Evolutionary conservation across 352 stramenopile genomes (phyloP).

Genomic region (Phytopythium montanum): DNA sequence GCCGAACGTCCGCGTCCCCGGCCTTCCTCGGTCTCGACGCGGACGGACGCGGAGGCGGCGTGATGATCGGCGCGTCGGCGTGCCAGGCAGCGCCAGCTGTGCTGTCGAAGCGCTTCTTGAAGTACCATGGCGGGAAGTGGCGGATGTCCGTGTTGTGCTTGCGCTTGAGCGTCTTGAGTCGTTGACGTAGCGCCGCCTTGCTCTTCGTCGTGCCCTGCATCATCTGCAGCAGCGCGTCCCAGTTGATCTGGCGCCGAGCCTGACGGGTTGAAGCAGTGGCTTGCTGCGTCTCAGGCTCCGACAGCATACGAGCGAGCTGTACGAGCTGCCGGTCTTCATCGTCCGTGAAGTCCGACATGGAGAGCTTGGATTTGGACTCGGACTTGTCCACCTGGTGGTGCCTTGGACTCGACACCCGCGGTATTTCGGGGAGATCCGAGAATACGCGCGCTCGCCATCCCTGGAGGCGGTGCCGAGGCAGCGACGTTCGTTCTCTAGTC

Average conservation of each 20-base stretch:
- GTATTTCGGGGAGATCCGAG: neutral
- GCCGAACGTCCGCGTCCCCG: neutral
- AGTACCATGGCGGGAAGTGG: conserved; percentile 39
- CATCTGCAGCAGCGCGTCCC: conserved; percentile 21
- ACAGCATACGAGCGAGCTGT: conserved; percentile 26
- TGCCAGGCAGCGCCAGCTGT: neutral
- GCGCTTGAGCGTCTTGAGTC: conserved; percentile 57
- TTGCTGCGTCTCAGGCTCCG: neutral
- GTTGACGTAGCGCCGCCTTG: conserved; percentile 37
- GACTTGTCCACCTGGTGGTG: no score
- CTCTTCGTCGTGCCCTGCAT: conserved; percentile 27
- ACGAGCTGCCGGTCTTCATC: conserved; percentile 53
- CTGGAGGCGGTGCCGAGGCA: no score
- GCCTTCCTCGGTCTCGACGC: neutral
- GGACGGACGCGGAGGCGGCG: neutral
- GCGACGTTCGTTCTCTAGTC: no score
- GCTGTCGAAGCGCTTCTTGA: conserved; percentile 13
- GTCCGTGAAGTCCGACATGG: conserved; percentile 57
- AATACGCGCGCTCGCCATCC: neutral
- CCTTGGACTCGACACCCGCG: no score
- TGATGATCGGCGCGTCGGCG: neutral
- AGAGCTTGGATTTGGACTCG: neutral
- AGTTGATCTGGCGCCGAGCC: conserved; percentile 19
- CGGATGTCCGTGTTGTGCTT: conserved; percentile 28
- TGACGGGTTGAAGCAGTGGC: no score